Base-by-base conservation (phyloP, 2,329 filamentous ascomycete genomes). In the Botrytis pseudocinerea region DNA sequence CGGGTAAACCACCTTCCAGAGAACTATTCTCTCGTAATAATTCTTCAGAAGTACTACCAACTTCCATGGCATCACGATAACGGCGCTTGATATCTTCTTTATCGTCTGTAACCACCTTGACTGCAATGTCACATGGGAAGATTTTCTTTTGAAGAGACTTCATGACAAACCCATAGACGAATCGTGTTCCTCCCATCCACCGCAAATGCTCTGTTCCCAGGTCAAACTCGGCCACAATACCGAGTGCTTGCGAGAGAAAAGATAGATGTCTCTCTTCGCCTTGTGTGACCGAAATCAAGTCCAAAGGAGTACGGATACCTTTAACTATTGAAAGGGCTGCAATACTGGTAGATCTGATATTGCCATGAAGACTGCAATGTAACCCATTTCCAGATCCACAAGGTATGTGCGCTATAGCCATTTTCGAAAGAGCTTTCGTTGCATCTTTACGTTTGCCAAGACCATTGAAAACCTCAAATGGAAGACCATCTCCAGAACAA, bases 381-480 rank as follows among this genome's bases (percentile, higher is more conserved):
- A 98, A 91, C 28, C 93, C 95, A 81, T 98, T 98, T 20, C 95
- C 95, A 40, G 92, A 95, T 25, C 95, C 95, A 79, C 94, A 96
- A 4, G 95, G 95, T 44, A 98, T 86, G 79, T 97, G 93, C 35
- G 90, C 91, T 8, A 98, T 89, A 1, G 95, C 92, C 9, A 97
- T 83, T 78, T 90, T 92, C 40, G 85, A 83, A 74, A 98, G 84
- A 0, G 95, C 95, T 71, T 86, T 86, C 32, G 85, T 84, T 38
- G 94, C 94, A 81, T 97, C 92, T 10, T 86, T 80, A 32, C 93
- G 90, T 82, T 89, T 91, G 25, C 88, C 93, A 42, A 98, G 83
- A 0, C 95, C 95, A 80, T 98, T 98, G 85, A 97, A 97, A 28
- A 97, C 92, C 82, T 98, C 95, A 80, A 97, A 92, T 0, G 93